Percentiles rank a stretch among this genome's conserved stretches.
phyloP scores from a whole-genome alignment of 2,329 filamentous ascomycete genomes.

The Chaetomium olivaceum region DNA sequence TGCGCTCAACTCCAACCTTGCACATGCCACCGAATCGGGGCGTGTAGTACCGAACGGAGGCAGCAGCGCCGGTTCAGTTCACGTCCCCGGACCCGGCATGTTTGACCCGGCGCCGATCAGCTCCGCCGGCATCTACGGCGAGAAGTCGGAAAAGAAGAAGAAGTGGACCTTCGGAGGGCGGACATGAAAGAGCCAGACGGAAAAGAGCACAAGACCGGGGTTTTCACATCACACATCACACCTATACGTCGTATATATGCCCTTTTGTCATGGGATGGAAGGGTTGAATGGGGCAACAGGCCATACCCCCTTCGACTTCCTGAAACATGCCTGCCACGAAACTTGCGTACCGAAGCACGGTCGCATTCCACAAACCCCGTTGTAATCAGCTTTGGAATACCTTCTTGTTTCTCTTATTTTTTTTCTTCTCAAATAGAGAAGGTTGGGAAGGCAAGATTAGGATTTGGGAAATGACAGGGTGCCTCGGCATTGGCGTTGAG shows the following conservation, averaged over 20 bases:
- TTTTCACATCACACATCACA: background rate
- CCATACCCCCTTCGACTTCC: background rate
- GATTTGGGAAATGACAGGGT: conserved; percentile 13
- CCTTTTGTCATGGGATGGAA: background rate
- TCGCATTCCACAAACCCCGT: background rate
- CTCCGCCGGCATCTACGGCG: conserved; percentile 37
- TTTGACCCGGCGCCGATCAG: conserved; percentile 43
- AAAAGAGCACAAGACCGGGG: background rate
- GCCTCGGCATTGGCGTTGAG: conserved; percentile 11
- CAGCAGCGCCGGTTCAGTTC: conserved; percentile 44
- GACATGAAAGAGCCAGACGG: conserved; percentile 39
- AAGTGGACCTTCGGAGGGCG: conserved; percentile 49
- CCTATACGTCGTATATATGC: background rate
- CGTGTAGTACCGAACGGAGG: conserved; percentile 38
- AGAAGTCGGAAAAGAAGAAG: conserved; percentile 50
- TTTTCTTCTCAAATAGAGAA: conserved; percentile 7
- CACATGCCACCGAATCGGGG: conserved; percentile 33
- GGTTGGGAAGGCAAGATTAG: background rate
- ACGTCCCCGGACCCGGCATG: conserved; percentile 39
- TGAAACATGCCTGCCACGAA: background rate
- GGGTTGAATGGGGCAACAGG: background rate
- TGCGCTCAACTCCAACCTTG: conserved; percentile 48
- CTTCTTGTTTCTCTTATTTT: conserved; percentile 4
- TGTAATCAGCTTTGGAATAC: conserved; percentile 22
- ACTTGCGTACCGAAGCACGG: background rate